These are phyloP conservation scores for Candida pseudoglaebosa DNA, from an alignment of 805 yeast species.

Conservation along the genomic window DNA sequence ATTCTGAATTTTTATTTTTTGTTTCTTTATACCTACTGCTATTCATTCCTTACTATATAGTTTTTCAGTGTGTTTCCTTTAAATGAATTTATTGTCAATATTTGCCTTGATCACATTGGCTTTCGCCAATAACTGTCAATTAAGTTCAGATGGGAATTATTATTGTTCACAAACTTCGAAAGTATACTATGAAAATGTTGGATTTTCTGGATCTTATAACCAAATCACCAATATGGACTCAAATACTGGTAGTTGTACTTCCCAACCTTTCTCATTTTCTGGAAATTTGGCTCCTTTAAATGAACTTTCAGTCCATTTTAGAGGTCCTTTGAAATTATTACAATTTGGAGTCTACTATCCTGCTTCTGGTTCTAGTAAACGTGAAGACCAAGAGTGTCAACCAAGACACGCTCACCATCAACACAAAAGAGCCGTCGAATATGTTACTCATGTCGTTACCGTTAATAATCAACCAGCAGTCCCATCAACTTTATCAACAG, in stretches of 20 bases:
- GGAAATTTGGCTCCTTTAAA: slow-evolving; percentile 78
- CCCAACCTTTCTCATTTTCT: slow-evolving; percentile 50
- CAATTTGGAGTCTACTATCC: slow-evolving; percentile 92
- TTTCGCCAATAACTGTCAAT: slow-evolving; percentile 25
- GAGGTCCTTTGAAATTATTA: slow-evolving; percentile 78
- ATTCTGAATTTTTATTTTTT: slow-evolving; percentile 1
- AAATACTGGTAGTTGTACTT: slow-evolving; percentile 66
- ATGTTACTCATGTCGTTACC: slow-evolving; percentile 71
- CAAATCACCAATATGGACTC: slow-evolving; percentile 81
- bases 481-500: slow-evolving; percentile 21
- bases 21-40: background rate
- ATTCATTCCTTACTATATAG: slow-evolving; percentile 1
- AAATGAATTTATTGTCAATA: slow-evolving; percentile 14
- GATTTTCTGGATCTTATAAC: slow-evolving; percentile 78
- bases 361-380: slow-evolving; percentile 40
- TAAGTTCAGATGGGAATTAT: slow-evolving; percentile 61
- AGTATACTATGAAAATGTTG: slow-evolving; percentile 66
- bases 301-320: slow-evolving; percentile 82
- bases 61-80: slow-evolving; percentile 5
- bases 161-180: slow-evolving; percentile 74
- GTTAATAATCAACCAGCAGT: slow-evolving; percentile 47
- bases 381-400: slow-evolving; percentile 39
- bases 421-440: slow-evolving; percentile 59
- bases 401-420: slow-evolving; percentile 44
- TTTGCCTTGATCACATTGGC: slow-evolving; percentile 18